Evolutionary conservation across 164 flowering plant species (phyloP).

Genomic region (Vitis riparia): DNA sequence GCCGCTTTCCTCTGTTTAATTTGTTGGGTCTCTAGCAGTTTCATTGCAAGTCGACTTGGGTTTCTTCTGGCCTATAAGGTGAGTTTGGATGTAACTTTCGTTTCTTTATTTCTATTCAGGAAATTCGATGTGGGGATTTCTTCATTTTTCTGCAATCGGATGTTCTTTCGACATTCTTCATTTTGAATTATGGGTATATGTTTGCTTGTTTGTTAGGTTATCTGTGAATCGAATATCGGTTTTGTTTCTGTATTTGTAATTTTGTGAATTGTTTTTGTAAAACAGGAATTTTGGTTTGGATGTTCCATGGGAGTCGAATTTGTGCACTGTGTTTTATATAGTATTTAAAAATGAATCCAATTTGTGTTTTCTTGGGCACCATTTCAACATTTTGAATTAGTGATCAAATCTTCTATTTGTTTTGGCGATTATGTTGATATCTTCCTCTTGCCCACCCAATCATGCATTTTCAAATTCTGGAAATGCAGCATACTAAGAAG

Average conservation of each 20-base stretch:
- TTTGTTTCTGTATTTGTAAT: not conserved
- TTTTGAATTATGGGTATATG: not conserved
- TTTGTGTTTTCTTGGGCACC: no score
- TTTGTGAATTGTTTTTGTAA: no score
- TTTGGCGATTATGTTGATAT: no score
- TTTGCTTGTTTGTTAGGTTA: not conserved
- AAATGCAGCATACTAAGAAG: no score
- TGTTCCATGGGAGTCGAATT: no score
- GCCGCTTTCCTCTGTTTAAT: conserved; percentile 62
- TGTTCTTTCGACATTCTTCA: not conserved
- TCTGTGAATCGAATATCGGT: not conserved
- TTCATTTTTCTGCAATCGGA: conserved; percentile 1
- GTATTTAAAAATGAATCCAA: no score
- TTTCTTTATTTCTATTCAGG: not conserved
- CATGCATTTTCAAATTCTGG: no score
- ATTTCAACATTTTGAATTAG: no score
- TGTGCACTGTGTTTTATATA: no score
- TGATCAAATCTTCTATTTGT: no score
- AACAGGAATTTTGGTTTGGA: no score
- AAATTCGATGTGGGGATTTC: conserved; percentile 10
- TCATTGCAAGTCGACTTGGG: conserved; percentile 48
- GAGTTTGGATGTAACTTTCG: conserved; percentile 1
- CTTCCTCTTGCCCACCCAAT: no score
- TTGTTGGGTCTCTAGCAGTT: conserved; percentile 63
- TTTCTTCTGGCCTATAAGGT: conserved; percentile 82